These are phyloP conservation scores for Dentiscutata heterogama DNA, from an alignment of 371 early-diverging fungal species.

Conservation along the genomic window DNA sequence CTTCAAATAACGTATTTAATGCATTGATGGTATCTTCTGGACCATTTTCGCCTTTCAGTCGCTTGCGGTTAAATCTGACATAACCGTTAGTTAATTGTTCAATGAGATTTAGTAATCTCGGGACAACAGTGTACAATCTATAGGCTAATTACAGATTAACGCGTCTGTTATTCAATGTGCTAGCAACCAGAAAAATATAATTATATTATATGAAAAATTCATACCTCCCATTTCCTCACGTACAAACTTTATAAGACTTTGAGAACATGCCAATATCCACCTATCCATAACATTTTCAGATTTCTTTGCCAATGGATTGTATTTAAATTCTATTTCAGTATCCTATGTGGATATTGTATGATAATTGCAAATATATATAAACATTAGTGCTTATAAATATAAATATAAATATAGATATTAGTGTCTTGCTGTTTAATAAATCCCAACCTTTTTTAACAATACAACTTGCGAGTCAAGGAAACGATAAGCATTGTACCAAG, in stretches of 20 bases:
- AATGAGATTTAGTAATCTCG: constrained; percentile 90
- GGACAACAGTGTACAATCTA: constrained; percentile 97
- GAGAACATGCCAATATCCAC: constrained; percentile 97
- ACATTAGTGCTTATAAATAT: neutral
- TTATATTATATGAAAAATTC: neutral
- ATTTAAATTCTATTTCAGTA: constrained; percentile 79
- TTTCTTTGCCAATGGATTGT: constrained; percentile 74
- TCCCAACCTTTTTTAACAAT: constrained; percentile 79
- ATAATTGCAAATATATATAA: neutral
- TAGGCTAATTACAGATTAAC: constrained; percentile 66
- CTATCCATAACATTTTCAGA: constrained; percentile 96
- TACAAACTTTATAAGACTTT: constrained; percentile 92
- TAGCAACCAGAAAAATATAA: neutral
- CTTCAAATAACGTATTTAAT: constrained; percentile 94
- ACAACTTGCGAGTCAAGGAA: constrained; percentile 96
- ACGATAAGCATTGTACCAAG: constrained; percentile 99
- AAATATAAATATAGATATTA: neutral
- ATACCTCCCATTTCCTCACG: constrained; percentile 86
- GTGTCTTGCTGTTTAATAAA: neutral
- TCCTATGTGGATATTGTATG: constrained; percentile 58
- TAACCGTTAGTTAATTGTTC: constrained; percentile 99
- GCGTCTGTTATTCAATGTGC: neutral
- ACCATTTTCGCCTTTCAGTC: constrained; percentile 96
- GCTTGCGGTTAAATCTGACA: constrained; percentile 98
- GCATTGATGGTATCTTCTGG: constrained; percentile 86